A percentile compares a stretch with the other conserved stretches of the same genome.
Evolutionary conservation across 306 rosid genomes (phyloP).

Genomic region (Dalbergia cochinchinensis): DNA sequence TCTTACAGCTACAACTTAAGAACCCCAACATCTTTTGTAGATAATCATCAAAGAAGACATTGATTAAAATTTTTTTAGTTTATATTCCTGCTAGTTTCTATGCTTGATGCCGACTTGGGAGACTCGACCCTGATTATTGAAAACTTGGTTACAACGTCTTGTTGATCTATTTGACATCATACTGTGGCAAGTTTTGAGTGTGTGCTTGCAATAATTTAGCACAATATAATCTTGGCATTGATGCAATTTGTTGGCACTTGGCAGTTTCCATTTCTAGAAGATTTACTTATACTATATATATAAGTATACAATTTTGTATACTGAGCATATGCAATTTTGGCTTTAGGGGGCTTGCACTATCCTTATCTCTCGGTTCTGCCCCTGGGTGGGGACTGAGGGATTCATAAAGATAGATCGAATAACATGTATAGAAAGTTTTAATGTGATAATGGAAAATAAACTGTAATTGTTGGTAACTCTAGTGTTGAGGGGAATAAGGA

Average conservation of each 20-base stretch:
- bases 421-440: no score
- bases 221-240: neutral
- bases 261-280: no score
- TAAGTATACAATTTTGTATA: no score
- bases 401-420: no score
- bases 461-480: no score
- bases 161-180: neutral
- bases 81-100: neutral
- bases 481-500: no score
- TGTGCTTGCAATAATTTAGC: neutral
- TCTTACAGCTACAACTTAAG: neutral
- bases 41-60: neutral
- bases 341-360: no score
- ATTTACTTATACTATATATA: no score
- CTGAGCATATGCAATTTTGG: no score
- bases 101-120: neutral
- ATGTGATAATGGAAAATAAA: no score
- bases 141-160: neutral
- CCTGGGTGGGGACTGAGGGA: no score
- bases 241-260: neutral
- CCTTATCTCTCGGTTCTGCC: no score
- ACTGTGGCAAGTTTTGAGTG: neutral
- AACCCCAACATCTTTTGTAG: neutral
- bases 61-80: neutral
- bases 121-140: neutral